phyloP scores from a whole-genome alignment of 257 asterid species.

The Solanum etuberosum region DNA sequence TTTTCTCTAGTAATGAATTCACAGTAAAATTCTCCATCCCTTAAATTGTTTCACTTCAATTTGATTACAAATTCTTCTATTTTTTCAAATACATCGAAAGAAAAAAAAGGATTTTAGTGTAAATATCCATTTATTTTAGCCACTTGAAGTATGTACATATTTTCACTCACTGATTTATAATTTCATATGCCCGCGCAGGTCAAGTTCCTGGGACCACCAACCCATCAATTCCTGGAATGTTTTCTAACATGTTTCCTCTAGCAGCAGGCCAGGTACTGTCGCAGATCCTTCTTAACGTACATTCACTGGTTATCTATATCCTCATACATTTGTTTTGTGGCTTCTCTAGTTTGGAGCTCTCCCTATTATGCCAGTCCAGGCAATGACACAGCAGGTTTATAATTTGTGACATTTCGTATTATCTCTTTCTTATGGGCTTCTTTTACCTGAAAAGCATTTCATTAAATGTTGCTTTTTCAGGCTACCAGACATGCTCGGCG shows the following conservation, averaged over 20 bases:
- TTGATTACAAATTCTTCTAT: not conserved
- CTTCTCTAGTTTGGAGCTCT: conserved; percentile 57
- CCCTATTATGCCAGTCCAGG: conserved; percentile 78
- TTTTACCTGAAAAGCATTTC: not conserved
- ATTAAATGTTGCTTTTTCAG: conserved; percentile 30
- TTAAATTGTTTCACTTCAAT: not conserved
- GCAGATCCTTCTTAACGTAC: not conserved
- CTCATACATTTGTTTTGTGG: conserved; percentile 1
- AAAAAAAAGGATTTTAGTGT: not conserved
- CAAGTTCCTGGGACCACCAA: conserved; percentile 58
- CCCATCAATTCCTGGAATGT: conserved; percentile 70
- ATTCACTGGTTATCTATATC: not conserved
- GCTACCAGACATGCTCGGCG: conserved; percentile 97
- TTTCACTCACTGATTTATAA: conserved; percentile 9
- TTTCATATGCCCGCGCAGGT: conserved; percentile 43
- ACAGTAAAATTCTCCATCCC: not conserved
- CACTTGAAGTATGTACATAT: not conserved
- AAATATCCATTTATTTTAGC: not conserved
- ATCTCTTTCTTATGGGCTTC: not conserved
- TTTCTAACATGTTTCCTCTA: conserved; percentile 68
- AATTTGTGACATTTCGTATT: not conserved
- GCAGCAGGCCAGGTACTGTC: conserved; percentile 60
- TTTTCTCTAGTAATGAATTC: conserved; percentile 6
- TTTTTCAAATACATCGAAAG: not conserved
- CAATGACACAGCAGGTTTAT: conserved; percentile 97